Percentiles rank a stretch among this genome's conserved stretches.
Evolutionary conservation across 1,139 yeast genomes (phyloP).

Genomic region (Sugiyamaella sp.): DNA sequence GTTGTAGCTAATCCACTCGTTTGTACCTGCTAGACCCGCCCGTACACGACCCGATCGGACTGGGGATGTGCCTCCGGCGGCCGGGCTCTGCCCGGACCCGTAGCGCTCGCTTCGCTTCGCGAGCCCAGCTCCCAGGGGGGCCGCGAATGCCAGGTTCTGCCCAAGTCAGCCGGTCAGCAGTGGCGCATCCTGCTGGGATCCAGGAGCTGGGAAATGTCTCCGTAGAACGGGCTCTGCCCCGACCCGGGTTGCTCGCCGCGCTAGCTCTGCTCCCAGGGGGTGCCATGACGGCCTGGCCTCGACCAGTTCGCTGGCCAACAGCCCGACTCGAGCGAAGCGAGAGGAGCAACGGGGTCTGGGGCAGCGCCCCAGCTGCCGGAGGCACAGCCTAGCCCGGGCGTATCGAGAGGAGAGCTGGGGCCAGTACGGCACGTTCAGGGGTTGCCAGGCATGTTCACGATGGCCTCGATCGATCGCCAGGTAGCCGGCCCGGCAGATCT

Average conservation of each 20-base stretch:
- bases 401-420: too few species aligned
- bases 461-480: background rate
- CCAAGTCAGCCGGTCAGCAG: too few species aligned
- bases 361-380: too few species aligned
- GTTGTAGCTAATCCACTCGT: background rate
- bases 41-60: too few species aligned
- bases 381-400: too few species aligned
- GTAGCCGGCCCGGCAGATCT: background rate
- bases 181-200: too few species aligned
- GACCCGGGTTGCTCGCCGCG: constrained; percentile 3
- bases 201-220: too few species aligned
- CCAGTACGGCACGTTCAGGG: background rate
- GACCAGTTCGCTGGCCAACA: too few species aligned
- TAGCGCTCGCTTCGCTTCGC: background rate
- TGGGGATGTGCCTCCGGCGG: constrained; percentile 11
- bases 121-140: background rate
- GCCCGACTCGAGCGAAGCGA: background rate
- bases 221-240: too few species aligned
- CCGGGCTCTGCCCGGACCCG: constrained; percentile 11
- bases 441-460: too few species aligned
- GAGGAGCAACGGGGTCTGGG: too few species aligned
- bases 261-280: background rate
- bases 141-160: background rate
- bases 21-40: background rate
- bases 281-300: too few species aligned